A percentile compares a stretch with the other conserved stretches of the same genome.
Conservation (phyloP, 768 basidiomycete species). For the Boletus tylopilopsis region DNA sequence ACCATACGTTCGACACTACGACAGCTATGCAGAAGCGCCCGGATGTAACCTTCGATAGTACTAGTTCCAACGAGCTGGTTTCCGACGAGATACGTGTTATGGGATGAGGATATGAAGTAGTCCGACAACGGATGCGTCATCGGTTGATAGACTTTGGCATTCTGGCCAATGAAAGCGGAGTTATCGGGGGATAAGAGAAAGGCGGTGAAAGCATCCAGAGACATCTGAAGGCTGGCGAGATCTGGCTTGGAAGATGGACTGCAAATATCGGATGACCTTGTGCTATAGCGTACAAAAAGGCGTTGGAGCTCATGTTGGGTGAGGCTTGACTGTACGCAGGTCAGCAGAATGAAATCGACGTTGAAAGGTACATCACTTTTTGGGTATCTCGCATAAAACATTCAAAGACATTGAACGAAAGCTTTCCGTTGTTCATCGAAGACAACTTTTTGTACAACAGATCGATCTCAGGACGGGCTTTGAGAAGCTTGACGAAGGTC, state of each 20-base stretch:
- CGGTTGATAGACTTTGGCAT: conserved; percentile 61
- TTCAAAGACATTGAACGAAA: conserved; percentile 41
- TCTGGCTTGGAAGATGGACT: not conserved
- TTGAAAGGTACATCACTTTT: conserved; percentile 36
- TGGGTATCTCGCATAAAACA: conserved; percentile 51
- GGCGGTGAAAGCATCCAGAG: conserved; percentile 63
- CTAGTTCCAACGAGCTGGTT: conserved; percentile 85
- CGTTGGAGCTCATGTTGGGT: conserved; percentile 30
- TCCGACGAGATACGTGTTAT: conserved; percentile 90
- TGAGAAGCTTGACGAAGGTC: conserved; percentile 76
- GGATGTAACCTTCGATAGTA: conserved; percentile 89
- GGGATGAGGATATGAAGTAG: conserved; percentile 86
- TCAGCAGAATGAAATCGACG: conserved; percentile 9
- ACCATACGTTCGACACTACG: conserved; percentile 88
- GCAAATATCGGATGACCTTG: not conserved
- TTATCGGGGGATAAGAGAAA: conserved; percentile 86
- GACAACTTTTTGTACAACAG: conserved; percentile 49
- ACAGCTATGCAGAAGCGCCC: conserved; percentile 84
- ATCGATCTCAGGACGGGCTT: conserved; percentile 81
- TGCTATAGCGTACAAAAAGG: conserved; percentile 37
- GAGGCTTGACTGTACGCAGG: conserved; percentile 33
- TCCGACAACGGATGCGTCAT: conserved; percentile 88
- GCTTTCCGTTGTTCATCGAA: conserved; percentile 26
- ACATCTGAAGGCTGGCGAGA: conserved; percentile 29
- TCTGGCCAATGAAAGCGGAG: conserved; percentile 50